These are phyloP conservation scores for Boletales sp. DNA, from an alignment of 768 basidiomycete species.

Conservation along the genomic window DNA sequence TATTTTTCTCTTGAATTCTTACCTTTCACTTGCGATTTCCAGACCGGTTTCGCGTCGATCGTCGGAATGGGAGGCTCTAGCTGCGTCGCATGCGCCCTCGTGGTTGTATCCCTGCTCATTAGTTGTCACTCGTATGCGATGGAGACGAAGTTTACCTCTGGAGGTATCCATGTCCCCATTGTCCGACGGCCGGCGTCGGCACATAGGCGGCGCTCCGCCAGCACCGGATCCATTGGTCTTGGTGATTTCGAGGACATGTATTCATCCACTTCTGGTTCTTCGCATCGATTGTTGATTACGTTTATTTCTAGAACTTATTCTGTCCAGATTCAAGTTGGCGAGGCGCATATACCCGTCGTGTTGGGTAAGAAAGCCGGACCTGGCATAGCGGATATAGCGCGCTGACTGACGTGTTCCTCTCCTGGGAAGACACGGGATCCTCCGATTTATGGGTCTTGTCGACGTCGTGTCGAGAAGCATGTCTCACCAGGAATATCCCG, in stretches of 20 bases:
- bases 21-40: neutral
- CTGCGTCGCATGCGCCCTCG: constrained; percentile 4
- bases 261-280: constrained; percentile 18
- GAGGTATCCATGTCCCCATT: constrained; percentile 26
- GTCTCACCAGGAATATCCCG: constrained; percentile 36
- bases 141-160: constrained; percentile 5
- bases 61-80: constrained; percentile 10
- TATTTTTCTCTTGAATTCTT: neutral
- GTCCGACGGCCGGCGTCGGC: neutral
- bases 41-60: neutral
- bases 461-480: constrained; percentile 45
- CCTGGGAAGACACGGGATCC: constrained; percentile 65
- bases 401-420: neutral
- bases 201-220: constrained; percentile 9
- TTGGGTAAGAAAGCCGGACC: constrained; percentile 43
- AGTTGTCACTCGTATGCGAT: neutral
- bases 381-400: neutral
- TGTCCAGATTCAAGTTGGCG: constrained; percentile 56
- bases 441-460: constrained; percentile 76
- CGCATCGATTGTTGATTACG: constrained; percentile 2
- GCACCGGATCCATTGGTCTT: constrained; percentile 44
- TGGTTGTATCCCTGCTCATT: constrained; percentile 5
- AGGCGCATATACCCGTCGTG: constrained; percentile 49
- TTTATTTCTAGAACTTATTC: constrained; percentile 51
- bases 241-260: constrained; percentile 65